phyloP scores from a whole-genome alignment of 345 rosid genomes.

The Excoecaria cochinchinensis region DNA sequence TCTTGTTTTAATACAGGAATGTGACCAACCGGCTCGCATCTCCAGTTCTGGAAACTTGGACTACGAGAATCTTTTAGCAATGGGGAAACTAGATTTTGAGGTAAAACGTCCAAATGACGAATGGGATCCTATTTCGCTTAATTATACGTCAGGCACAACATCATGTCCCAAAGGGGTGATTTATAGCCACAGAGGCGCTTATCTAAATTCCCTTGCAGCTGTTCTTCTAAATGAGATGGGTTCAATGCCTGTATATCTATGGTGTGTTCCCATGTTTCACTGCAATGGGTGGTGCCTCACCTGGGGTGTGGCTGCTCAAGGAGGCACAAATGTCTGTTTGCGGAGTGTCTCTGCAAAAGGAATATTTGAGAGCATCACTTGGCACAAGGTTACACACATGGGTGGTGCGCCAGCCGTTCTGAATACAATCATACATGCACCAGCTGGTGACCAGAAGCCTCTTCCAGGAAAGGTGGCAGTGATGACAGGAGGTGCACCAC shows the following conservation, averaged over 20 bases:
- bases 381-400: constrained; percentile 31
- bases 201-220: constrained; percentile 30
- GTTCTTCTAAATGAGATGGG: constrained; percentile 27
- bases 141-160: constrained; percentile 37
- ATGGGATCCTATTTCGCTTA: constrained; percentile 33
- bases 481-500: constrained; percentile 36
- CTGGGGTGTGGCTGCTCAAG: constrained; percentile 37
- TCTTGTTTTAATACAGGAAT: constrained; percentile 41
- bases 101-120: constrained; percentile 36
- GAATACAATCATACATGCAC: constrained; percentile 27
- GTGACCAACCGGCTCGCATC: constrained; percentile 9
- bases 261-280: constrained; percentile 40
- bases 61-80: constrained; percentile 43
- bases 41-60: constrained; percentile 28
- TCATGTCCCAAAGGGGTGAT: constrained; percentile 37
- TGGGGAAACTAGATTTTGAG: constrained; percentile 44
- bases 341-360: constrained; percentile 20
- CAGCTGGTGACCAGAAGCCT: constrained; percentile 6
- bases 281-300: constrained; percentile 37
- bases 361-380: constrained; percentile 22
- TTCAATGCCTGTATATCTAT: constrained; percentile 31
- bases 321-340: constrained; percentile 30
- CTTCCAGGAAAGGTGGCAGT: constrained; percentile 25
- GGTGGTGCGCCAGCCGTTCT: constrained; percentile 36
- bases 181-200: constrained; percentile 36